Evolutionary conservation across 2,329 filamentous ascomycete genomes (phyloP).

Genomic region (Clonostachys sp.): DNA sequence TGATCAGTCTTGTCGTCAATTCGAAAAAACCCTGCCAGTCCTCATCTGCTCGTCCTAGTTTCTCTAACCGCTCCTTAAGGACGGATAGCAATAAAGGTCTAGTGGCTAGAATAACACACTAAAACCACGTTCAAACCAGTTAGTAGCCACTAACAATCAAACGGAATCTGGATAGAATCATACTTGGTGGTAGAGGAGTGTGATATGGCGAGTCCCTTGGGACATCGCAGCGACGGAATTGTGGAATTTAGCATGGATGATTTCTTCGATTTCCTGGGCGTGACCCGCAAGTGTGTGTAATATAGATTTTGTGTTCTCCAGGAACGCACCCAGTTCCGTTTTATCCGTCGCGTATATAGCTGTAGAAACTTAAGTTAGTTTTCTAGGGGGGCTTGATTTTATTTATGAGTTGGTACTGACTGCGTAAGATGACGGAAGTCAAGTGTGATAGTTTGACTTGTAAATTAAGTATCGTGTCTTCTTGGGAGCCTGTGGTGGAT

Average conservation of each 20-base stretch:
- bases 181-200: conserved; percentile 30
- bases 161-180: neutral
- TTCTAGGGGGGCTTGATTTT: neutral
- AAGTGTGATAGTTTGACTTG: conserved; percentile 28
- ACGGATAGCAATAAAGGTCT: conserved; percentile 29
- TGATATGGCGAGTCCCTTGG: conserved; percentile 27
- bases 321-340: conserved; percentile 22
- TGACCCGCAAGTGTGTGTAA: conserved; percentile 26
- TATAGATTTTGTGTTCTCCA: conserved; percentile 26
- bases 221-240: conserved; percentile 27
- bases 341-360: conserved; percentile 27
- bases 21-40: conserved; percentile 23
- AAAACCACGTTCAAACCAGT: neutral
- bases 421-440: conserved; percentile 24
- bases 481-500: conserved; percentile 14
- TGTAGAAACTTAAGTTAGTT: conserved; percentile 4
- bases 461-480: conserved; percentile 21
- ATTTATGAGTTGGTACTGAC: conserved; percentile 10
- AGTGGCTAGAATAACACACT: conserved; percentile 33
- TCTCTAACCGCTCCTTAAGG: conserved; percentile 26
- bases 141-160: fast-evolving
- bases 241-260: conserved; percentile 23
- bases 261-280: conserved; percentile 29
- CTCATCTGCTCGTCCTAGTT: conserved; percentile 12
- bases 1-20: conserved; percentile 25